Base-by-base conservation (phyloP, 495 filamentous ascomycete genomes). In the Trichoderma gamsii region DNA sequence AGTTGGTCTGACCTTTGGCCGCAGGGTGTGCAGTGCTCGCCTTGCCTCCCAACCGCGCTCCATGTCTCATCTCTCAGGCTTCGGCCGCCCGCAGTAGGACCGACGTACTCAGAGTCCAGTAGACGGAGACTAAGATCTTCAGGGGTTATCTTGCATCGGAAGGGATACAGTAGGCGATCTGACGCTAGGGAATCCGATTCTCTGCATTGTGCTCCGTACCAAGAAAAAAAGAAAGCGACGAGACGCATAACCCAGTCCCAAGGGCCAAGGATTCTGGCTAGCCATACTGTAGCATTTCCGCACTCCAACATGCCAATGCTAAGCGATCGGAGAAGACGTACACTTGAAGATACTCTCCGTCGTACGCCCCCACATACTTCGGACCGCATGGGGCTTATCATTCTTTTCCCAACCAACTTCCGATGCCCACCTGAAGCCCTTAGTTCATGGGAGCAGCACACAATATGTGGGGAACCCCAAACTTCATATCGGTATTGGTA, bases 271-370 rank as follows among this genome's bases (percentile, higher is more conserved):
- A 61, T 61, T 16, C 16, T 12, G 18, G n/a, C 49, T 8, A 52
- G 49, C 49, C 43, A 21, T 23, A 2, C n/a, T n/a, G n/a, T n/a
- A n/a, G 49, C 8, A 52, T 23, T 46, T 52, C 49, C n/a, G 49
- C 18, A 52, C 56, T 61, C 23, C 3, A 61, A 32, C 56, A 61
- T 27, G 56, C 56, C 56, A 61, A 27, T 13, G 56, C 23, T 61
- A 61, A 61, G 56, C 56, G 56, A 61, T 61, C 56, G 56, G 56
- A 61, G 56, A 11, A 61, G 23, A 32, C 3, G 56, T 12, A 61
- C 56, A 25, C 56, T 61, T 61, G 56, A 32, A 61, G 56, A 61
- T 61, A 61, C 56, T 61, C 56, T 61, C 56, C 56, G 56, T 61
- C 25, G 23, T 3, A 32, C 23, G n/a, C 51, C 56, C 56, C 49